A percentile compares a stretch with the other conserved stretches of the same genome.
These are phyloP conservation scores for Aspergillus tamarii DNA, from an alignment of 2,329 filamentous ascomycete genomes.

Conservation along the genomic window DNA sequence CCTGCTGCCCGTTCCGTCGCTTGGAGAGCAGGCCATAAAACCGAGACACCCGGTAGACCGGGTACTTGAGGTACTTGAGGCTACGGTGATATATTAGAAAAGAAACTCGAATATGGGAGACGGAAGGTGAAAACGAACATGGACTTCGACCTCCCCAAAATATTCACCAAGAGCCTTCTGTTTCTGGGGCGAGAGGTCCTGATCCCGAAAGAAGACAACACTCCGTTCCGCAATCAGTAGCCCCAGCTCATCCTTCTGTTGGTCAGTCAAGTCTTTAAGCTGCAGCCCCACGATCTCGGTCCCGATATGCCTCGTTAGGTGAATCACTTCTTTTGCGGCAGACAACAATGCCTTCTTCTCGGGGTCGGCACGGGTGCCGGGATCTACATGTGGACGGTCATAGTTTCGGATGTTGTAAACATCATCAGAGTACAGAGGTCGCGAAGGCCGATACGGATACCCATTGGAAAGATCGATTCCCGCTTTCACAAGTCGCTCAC, in stretches of 20 bases:
- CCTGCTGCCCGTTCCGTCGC: constrained; percentile 63
- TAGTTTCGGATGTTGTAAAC: constrained; percentile 66
- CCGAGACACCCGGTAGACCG: constrained; percentile 64
- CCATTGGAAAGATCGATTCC: constrained; percentile 70
- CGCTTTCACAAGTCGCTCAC: constrained; percentile 65
- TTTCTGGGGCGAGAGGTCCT: constrained; percentile 63
- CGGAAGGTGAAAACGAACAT: constrained; percentile 51
- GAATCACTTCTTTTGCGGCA: constrained; percentile 65
- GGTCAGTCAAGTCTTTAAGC: constrained; percentile 62
- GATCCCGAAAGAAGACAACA: constrained; percentile 69
- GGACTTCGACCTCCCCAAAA: constrained; percentile 69
- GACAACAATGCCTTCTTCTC: constrained; percentile 63
- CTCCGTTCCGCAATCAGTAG: constrained; percentile 65
- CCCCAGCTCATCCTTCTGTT: constrained; percentile 65
- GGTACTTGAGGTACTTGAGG: constrained; percentile 73
- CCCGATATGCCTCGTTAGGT: constrained; percentile 65
- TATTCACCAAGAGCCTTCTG: constrained; percentile 66
- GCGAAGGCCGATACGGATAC: constrained; percentile 71
- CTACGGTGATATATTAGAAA: constrained; percentile 38
- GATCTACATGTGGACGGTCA: constrained; percentile 60
- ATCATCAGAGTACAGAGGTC: constrained; percentile 70
- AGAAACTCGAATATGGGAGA: too few species aligned
- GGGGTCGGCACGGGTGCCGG: constrained; percentile 66
- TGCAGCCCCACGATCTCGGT: constrained; percentile 68
- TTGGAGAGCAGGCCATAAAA: constrained; percentile 71